Percentiles rank a stretch among this genome's conserved stretches.
Conservation (phyloP, 192 early-diverging fungal species). For the Coemansia sp. region DNA sequence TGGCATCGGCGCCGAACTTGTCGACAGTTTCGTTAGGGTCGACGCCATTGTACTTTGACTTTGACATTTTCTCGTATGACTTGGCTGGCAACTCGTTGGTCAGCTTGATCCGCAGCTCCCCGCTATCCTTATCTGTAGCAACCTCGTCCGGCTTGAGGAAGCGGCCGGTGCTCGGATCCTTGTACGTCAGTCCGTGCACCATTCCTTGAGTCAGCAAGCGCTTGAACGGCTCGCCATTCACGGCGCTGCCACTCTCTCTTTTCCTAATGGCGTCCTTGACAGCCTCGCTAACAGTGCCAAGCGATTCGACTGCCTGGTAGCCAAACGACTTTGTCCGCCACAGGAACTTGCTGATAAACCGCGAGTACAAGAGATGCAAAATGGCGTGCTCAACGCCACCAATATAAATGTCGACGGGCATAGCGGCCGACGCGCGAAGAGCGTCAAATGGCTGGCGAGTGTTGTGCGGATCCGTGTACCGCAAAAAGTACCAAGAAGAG, state of each 20-base stretch:
- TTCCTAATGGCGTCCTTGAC: conserved; percentile 17
- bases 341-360: conserved; percentile 86
- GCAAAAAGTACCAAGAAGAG: conserved; percentile 95
- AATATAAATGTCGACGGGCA: conserved; percentile 92
- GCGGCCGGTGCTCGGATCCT: conserved; percentile 67
- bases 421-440: conserved; percentile 49
- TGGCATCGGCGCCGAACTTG: conserved; percentile 76
- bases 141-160: conserved; percentile 80
- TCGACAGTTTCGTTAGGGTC: conserved; percentile 64
- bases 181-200: conserved; percentile 86
- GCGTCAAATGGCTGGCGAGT: conserved; percentile 51
- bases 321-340: conserved; percentile 58
- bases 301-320: not conserved
- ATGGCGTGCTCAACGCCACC: conserved; percentile 95
- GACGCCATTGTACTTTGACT: conserved; percentile 93
- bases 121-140: not conserved
- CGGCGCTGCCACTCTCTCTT: conserved; percentile 34
- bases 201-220: conserved; percentile 89
- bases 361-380: conserved; percentile 89
- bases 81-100: conserved; percentile 60
- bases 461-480: conserved; percentile 80
- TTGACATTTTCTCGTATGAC: conserved; percentile 94
- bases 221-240: conserved; percentile 83
- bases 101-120: conserved; percentile 58
- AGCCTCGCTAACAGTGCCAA: not conserved